Conservation (phyloP, 2,329 filamentous ascomycete genomes). For the Calonectria crousiana region DNA sequence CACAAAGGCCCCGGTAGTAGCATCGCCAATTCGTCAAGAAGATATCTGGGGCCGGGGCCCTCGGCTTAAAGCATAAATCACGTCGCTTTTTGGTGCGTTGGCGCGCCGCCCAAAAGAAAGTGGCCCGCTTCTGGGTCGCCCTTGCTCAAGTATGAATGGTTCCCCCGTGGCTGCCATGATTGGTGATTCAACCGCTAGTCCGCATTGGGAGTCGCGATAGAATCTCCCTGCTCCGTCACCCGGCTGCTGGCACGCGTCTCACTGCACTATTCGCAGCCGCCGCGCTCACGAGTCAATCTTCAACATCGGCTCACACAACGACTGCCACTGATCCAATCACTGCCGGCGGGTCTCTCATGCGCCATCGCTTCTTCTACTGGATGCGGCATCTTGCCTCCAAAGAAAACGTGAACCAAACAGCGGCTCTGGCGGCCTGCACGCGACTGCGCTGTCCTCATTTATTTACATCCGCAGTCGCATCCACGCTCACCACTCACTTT, state of each 20-base stretch:
- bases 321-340: conserved; percentile 8
- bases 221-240: conserved; percentile 44
- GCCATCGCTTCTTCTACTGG: not conserved
- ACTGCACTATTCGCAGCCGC: conserved; percentile 32
- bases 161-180: conserved; percentile 35
- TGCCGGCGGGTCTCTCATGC: not conserved
- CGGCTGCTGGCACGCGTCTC: conserved; percentile 48
- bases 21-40: conserved; percentile 14
- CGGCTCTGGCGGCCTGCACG: conserved; percentile 18
- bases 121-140: conserved; percentile 31
- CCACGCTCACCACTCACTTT: conserved; percentile 14
- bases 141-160: conserved; percentile 36
- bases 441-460: conserved; percentile 25
- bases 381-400: conserved; percentile 1
- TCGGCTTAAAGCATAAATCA: conserved; percentile 22
- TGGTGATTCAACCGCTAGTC: conserved; percentile 42
- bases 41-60: conserved; percentile 7
- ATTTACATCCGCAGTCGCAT: conserved; percentile 28
- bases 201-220: conserved; percentile 46
- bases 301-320: conserved; percentile 36
- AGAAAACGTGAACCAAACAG: conserved; percentile 13
- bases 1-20: conserved; percentile 17
- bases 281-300: conserved; percentile 35
- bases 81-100: conserved; percentile 11
- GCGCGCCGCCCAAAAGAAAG: conserved; percentile 26